Evolutionary conservation across 2,329 filamentous ascomycete species (phyloP).

Genomic region (Coleophoma cylindrospora): DNA sequence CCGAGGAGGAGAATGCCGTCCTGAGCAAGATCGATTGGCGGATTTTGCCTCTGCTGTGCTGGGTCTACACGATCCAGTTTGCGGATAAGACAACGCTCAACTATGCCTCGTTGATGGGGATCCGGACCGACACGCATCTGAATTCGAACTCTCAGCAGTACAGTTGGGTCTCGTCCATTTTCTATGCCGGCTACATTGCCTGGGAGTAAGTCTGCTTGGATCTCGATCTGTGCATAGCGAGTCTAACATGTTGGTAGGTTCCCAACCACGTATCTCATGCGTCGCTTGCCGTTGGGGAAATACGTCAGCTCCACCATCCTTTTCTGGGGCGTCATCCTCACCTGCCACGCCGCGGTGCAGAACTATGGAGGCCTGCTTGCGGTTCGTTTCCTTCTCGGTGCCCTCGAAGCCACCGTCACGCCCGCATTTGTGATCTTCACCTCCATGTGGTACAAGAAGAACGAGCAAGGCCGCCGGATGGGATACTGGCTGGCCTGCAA

Average conservation of each 20-base stretch:
- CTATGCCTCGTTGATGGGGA: conserved; percentile 3
- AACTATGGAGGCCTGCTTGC: conserved; percentile 33
- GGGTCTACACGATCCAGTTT: not conserved
- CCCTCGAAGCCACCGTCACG: conserved; percentile 49
- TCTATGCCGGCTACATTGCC: conserved; percentile 16
- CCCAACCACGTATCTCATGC: conserved; percentile 4
- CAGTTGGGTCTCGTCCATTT: conserved; percentile 16
- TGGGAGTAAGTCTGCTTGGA: conserved; percentile 11
- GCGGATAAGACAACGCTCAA: conserved; percentile 2
- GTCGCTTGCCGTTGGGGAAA: conserved; percentile 1
- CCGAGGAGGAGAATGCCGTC: not conserved
- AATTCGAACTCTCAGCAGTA: conserved; percentile 8
- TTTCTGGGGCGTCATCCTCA: conserved; percentile 30
- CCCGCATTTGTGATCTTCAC: conserved; percentile 50
- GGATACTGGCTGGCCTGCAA: conserved; percentile 40
- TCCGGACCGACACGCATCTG: not conserved
- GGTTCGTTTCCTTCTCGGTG: conserved; percentile 50
- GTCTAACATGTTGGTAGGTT: not conserved
- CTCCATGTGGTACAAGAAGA: conserved; percentile 34
- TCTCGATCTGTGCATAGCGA: not conserved
- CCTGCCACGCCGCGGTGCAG: conserved; percentile 28
- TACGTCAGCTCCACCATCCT: conserved; percentile 15
- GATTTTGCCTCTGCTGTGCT: not conserved
- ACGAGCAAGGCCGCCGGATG: conserved; percentile 32
- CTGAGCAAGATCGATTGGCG: not conserved